phyloP scores from a whole-genome alignment of 805 yeast species.

The Candida sanyiensis region DNA sequence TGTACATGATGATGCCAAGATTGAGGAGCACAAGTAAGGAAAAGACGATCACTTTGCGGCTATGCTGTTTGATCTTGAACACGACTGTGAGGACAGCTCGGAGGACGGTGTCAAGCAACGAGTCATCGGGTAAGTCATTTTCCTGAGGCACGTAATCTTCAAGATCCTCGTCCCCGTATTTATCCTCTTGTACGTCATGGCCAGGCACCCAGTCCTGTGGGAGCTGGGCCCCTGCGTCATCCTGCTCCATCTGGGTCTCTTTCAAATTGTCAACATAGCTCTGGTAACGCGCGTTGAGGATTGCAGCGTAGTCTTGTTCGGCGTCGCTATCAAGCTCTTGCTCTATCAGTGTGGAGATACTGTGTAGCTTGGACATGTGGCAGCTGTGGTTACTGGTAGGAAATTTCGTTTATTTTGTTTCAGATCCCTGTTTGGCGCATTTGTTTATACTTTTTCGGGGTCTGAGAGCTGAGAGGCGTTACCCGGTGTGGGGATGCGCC shows the following conservation, averaged over 20 bases:
- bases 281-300: slow-evolving; percentile 2
- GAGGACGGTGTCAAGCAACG: neutral
- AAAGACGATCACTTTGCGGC: neutral
- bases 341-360: slow-evolving; percentile 1
- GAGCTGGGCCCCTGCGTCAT: too few species aligned
- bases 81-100: slow-evolving; percentile 4
- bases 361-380: too few species aligned
- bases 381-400: neutral
- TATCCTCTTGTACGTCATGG: neutral
- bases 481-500: too few species aligned
- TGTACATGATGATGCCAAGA: slow-evolving; percentile 4
- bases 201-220: too few species aligned
- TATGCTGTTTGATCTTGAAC: slow-evolving; percentile 2
- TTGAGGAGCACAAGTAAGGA: slow-evolving; percentile 3
- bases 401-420: neutral
- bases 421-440: neutral
- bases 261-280: neutral
- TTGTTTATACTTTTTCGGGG: too few species aligned
- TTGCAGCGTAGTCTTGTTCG: neutral
- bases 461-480: too few species aligned
- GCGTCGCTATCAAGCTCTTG: slow-evolving; percentile 1
- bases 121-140: neutral
- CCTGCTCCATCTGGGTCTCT: slow-evolving; percentile 2
- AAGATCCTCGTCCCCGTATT: neutral
- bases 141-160: neutral